Evolutionary conservation across 768 basidiomycete genomes (phyloP), one percentile per base, ranked within the genome.

Genomic region (Tricholoma saponaceum): DNA sequence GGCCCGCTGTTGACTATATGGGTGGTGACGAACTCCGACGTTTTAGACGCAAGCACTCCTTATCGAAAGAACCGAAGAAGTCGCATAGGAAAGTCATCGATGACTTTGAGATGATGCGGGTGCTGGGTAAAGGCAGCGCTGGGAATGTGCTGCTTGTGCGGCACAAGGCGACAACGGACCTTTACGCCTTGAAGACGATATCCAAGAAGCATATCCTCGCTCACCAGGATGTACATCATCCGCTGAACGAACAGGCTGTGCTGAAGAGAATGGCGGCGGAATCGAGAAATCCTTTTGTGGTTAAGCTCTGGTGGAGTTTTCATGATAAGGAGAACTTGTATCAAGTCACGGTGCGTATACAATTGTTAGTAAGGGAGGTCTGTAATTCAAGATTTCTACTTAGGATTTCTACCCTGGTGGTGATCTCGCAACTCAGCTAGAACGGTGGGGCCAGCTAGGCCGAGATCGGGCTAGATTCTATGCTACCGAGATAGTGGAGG

Each of bases 241-340:
- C 96, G 3, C 79, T 97, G 60, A 96, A 95, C 3, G 97, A 99
- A 74, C 94, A 98, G 71, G 88, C 91, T 5, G 95, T 99, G 30
- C 74, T 99, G 67, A 94, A 91, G 73, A 81, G 92, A 37, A 95
- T 98, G 89, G 90, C 94, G 1, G 91, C 92, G 4, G 86, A 89
- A 65, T 83, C 85, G 57, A 81, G 83, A 64, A 94, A 98, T 69
- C 94, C 94, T 12, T 99, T 98, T 70, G 90, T 98, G 54, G 92
- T 98, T 60, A 92, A 89, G 70, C 83, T 99, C n/a, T 92, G 93
- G 85, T 95, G 92, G 89, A 90, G 90, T 72, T 99, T 98, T 76
- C 95, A 98, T 72, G 95, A 98, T 74, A 90, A 91, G 74, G 94
- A 98, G 70, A 95, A 97, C 68, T 74, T 98, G 60, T 98, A 95